phyloP scores from a whole-genome alignment of 2,329 filamentous ascomycete species.

The Colletotrichum sp. region DNA sequence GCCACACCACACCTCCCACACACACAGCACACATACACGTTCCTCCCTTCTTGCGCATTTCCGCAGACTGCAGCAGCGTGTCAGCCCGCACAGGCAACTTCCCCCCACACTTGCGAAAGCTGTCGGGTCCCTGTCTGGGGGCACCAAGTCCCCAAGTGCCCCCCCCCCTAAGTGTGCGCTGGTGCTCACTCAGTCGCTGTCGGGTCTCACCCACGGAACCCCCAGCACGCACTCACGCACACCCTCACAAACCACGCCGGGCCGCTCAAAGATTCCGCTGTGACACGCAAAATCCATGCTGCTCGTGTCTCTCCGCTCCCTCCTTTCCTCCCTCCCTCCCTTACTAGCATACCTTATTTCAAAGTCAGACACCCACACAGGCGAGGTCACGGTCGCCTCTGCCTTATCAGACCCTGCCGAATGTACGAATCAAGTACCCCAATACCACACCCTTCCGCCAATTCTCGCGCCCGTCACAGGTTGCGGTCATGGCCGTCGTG shows the following conservation, averaged over 20 bases:
- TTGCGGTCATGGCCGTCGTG: background rate
- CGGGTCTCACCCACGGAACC: background rate
- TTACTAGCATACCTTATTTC: background rate
- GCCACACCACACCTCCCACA: background rate
- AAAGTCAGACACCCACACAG: background rate
- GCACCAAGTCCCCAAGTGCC: background rate
- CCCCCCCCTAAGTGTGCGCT: background rate
- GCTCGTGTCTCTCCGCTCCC: background rate
- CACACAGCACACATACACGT: background rate
- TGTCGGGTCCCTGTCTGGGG: background rate
- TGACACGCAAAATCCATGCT: background rate
- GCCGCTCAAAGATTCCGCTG: background rate
- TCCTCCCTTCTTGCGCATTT: background rate
- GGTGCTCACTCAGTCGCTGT: background rate
- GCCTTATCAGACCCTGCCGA: background rate
- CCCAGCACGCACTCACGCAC: background rate
- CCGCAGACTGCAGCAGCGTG: background rate
- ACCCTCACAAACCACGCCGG: background rate
- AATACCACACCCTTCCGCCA: constrained; percentile 15
- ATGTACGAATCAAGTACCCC: constrained; percentile 10
- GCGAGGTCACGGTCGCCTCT: background rate
- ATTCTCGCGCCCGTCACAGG: constrained; percentile 2
- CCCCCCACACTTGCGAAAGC: background rate
- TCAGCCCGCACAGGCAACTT: background rate
- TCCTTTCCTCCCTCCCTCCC: background rate